phyloP scores from a whole-genome alignment of 2,329 filamentous ascomycete genomes.

The Trichophyton schoenleinii region DNA sequence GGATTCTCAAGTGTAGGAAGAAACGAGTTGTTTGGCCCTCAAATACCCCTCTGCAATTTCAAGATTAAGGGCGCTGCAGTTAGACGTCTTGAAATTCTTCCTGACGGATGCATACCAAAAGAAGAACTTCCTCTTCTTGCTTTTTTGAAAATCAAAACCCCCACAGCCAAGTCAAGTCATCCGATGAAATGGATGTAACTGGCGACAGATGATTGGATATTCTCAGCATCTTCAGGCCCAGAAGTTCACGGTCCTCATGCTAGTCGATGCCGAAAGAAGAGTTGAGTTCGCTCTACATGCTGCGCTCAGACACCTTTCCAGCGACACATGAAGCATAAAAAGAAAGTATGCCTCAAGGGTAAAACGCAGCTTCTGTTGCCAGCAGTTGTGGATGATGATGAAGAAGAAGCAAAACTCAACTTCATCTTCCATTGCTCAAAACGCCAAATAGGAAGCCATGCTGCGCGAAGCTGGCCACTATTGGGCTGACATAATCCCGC shows the following conservation, averaged over 20 bases:
- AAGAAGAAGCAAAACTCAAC: not conserved
- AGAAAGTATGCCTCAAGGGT: not conserved
- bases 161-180: not conserved
- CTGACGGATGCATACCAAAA: not conserved
- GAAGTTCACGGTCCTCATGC: constrained; percentile 1
- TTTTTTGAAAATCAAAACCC: not conserved
- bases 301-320: not conserved
- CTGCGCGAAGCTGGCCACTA: not conserved
- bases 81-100: not conserved
- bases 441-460: not conserved
- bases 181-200: not conserved
- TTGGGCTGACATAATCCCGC: not conserved
- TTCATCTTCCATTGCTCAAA: not conserved
- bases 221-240: not conserved
- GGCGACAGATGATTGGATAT: not conserved
- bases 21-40: not conserved
- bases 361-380: not conserved
- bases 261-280: not conserved
- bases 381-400: too few relatives aligned
- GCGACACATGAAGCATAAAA: not conserved
- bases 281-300: not conserved
- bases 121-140: not conserved
- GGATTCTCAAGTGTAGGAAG: not conserved
- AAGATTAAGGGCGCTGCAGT: not conserved
- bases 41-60: not conserved